Percentiles rank a stretch among this genome's conserved stretches.
These are phyloP conservation scores for Jaltomata sinuosa DNA, from an alignment of 257 asterid genomes.

Conservation along the genomic window DNA sequence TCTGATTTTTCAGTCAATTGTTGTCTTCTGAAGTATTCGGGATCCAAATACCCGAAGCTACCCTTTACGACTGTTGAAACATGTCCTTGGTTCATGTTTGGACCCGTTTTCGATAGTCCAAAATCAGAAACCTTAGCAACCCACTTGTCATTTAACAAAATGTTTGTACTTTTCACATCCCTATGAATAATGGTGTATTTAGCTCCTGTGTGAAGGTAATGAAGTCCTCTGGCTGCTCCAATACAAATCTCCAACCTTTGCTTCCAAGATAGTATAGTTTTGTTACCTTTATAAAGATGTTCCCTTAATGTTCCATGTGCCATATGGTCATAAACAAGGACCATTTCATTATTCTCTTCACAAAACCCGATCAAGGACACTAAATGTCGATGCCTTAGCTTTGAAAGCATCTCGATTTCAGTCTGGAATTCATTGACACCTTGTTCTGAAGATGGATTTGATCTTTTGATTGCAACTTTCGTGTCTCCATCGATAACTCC, in stretches of 20 bases:
- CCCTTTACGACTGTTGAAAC: slow-evolving; percentile 83
- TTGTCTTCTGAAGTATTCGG: slow-evolving; percentile 71
- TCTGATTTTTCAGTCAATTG: slow-evolving; percentile 82
- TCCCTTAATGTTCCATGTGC: slow-evolving; percentile 77
- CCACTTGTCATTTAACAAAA: slow-evolving; percentile 77
- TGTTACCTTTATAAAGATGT: slow-evolving; percentile 71
- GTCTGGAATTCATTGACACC: slow-evolving; percentile 84
- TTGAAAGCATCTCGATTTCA: slow-evolving; percentile 78
- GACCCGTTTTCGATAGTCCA: slow-evolving; percentile 77
- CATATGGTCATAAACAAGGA: slow-evolving; percentile 76
- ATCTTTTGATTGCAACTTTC: slow-evolving; percentile 73
- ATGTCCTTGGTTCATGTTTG: slow-evolving; percentile 78
- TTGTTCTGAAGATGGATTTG: slow-evolving; percentile 86
- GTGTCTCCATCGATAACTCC: slow-evolving; percentile 55
- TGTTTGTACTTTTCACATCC: slow-evolving; percentile 83
- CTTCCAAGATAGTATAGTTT: slow-evolving; percentile 56
- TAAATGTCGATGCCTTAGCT: slow-evolving; percentile 66
- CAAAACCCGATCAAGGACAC: slow-evolving; percentile 85
- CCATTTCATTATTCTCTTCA: slow-evolving; percentile 83
- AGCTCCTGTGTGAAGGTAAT: slow-evolving; percentile 83
- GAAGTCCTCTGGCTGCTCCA: slow-evolving; percentile 83
- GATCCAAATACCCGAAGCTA: slow-evolving; percentile 81
- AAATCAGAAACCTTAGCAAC: slow-evolving; percentile 90
- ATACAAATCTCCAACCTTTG: slow-evolving; percentile 70
- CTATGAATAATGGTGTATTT: slow-evolving; percentile 84